A percentile compares a stretch with the other conserved stretches of the same genome.
These are phyloP conservation scores for Populus ilicifolia DNA, from an alignment of 345 rosid species.

Conservation along the genomic window DNA sequence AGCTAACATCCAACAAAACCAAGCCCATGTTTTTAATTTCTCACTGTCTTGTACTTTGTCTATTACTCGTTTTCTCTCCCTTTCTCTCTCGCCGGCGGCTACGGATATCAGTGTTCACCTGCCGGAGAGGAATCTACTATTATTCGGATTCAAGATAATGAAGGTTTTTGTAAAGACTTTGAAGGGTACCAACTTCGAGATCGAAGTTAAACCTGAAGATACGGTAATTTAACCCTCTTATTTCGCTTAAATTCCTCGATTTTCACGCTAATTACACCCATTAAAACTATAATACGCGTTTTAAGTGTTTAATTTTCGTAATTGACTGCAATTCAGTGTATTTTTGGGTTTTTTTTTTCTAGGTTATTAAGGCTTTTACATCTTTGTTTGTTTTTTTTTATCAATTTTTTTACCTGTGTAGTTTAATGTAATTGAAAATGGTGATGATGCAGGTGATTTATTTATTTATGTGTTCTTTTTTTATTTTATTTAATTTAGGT, in stretches of 20 bases:
- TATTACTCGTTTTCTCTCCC: neutral
- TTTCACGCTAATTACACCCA: neutral
- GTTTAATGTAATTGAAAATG: neutral
- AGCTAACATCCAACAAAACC: neutral
- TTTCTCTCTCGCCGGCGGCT: conserved; percentile 1
- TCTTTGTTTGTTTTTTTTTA: neutral
- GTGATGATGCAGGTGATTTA: neutral
- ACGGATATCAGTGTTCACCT: neutral
- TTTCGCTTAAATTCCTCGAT: neutral
- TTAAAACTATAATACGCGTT: neutral
- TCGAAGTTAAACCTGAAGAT: conserved; percentile 48
- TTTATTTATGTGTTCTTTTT: neutral
- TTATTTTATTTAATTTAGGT: conserved; percentile 15
- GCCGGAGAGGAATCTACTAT: conserved; percentile 1
- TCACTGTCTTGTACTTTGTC: neutral
- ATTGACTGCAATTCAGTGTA: neutral
- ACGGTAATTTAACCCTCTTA: conserved; percentile 24
- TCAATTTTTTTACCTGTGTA: neutral
- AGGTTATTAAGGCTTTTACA: neutral
- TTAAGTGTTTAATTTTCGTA: neutral
- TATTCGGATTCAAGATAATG: conserved; percentile 21
- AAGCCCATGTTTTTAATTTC: neutral
- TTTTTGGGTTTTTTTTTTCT: neutral
- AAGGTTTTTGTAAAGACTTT: conserved; percentile 47
- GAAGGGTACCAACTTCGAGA: conserved; percentile 49